phyloP scores from a whole-genome alignment of 1,284 basidiomycete genomes.

The Ganoderma leucocontextum region DNA sequence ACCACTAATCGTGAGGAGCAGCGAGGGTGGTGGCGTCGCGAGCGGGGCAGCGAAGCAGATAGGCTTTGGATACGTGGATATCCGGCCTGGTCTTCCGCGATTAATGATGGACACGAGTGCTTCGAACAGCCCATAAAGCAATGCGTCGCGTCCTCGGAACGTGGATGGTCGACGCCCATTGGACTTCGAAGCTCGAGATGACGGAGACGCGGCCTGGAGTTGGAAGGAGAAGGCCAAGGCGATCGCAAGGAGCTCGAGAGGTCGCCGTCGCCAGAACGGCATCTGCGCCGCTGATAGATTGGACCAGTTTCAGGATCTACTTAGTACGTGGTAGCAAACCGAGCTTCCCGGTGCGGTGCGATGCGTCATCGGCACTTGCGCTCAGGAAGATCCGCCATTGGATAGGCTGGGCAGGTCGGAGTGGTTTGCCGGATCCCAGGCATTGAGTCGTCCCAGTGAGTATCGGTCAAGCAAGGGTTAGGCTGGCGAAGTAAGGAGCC shows the following conservation, averaged over 20 bases:
- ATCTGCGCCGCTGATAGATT: conserved; percentile 4
- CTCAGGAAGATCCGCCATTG: too few species aligned
- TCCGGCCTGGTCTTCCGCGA: background rate
- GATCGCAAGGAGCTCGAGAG: background rate
- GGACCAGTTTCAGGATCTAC: background rate
- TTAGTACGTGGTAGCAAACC: too few species aligned
- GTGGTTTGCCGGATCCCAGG: too few species aligned
- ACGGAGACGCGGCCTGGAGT: background rate
- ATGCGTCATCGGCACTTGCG: background rate
- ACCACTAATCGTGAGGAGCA: background rate
- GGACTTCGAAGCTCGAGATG: background rate
- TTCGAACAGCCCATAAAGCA: background rate
- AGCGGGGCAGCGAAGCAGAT: background rate
- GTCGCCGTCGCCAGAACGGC: conserved; percentile 1
- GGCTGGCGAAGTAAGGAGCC: too few species aligned
- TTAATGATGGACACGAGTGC: background rate
- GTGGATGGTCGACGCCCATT: background rate
- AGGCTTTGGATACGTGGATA: conserved; percentile 1
- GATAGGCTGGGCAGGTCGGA: too few species aligned
- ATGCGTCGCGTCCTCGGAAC: background rate
- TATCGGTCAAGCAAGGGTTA: too few species aligned
- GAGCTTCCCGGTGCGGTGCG: background rate
- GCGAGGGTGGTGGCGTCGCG: background rate
- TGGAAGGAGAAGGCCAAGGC: background rate
- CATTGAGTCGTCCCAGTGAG: too few species aligned